These are phyloP conservation scores for Scortechinia acanthostroma DNA, from an alignment of 2,329 filamentous ascomycete genomes.

Conservation along the genomic window DNA sequence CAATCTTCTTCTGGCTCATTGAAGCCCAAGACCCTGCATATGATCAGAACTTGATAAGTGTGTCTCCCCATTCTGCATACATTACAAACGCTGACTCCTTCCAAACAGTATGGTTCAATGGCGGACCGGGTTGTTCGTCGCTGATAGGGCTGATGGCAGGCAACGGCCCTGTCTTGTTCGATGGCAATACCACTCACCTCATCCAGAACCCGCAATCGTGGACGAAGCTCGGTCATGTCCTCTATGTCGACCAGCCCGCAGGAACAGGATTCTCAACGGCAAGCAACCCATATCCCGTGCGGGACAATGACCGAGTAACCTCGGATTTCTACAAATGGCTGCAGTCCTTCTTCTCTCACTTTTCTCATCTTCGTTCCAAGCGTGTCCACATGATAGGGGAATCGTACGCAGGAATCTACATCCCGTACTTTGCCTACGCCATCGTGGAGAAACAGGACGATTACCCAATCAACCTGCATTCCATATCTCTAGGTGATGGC, in stretches of 20 bases:
- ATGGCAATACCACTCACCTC: slow-evolving; percentile 4
- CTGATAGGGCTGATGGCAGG: slow-evolving; percentile 17
- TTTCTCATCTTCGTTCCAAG: slow-evolving; percentile 18
- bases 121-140: slow-evolving; percentile 23
- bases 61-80: too few species aligned
- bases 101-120: slow-evolving; percentile 23
- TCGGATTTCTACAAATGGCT: slow-evolving; percentile 20
- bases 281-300: slow-evolving; percentile 15
- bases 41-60: slow-evolving; percentile 21
- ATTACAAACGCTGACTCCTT: too few species aligned
- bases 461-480: slow-evolving; percentile 17
- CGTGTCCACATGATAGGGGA: slow-evolving; percentile 24
- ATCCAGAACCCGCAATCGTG: slow-evolving; percentile 8
- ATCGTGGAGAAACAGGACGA: slow-evolving; percentile 15
- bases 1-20: slow-evolving; percentile 26
- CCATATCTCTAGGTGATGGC: slow-evolving; percentile 23
- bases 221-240: slow-evolving; percentile 7
- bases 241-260: slow-evolving; percentile 25
- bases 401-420: slow-evolving; percentile 24
- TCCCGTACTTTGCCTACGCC: slow-evolving; percentile 22
- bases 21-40: slow-evolving; percentile 16
- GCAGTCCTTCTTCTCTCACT: slow-evolving; percentile 15
- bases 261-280: slow-evolving; percentile 22
- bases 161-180: slow-evolving; percentile 17
- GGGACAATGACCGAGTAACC: slow-evolving; percentile 15